Conservation (phyloP, 2,329 filamentous ascomycete species). For the Alternaria sp. region DNA sequence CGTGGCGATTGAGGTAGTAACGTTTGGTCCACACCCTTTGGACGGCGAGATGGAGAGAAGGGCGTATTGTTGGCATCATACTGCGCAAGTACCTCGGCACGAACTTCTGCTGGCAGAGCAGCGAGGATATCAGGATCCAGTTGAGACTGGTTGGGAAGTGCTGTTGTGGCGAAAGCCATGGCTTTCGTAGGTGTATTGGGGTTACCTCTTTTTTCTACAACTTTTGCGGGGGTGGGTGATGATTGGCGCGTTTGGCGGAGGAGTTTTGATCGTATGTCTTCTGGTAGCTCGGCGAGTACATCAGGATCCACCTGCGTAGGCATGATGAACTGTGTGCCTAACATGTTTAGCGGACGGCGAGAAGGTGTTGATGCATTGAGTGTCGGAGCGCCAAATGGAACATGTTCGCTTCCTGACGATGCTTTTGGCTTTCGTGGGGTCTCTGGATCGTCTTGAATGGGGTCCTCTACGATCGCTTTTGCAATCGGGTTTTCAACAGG, state of each 20-base stretch:
- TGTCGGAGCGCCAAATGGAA: slow-evolving; percentile 49
- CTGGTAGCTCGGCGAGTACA: slow-evolving; percentile 84
- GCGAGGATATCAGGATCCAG: slow-evolving; percentile 85
- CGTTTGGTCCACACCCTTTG: slow-evolving; percentile 49
- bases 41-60: slow-evolving; percentile 38
- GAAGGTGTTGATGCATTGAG: slow-evolving; percentile 58
- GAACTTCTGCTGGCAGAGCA: slow-evolving; percentile 84
- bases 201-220: neutral
- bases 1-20: slow-evolving; percentile 54
- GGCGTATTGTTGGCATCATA: slow-evolving; percentile 59
- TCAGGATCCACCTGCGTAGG: slow-evolving; percentile 81
- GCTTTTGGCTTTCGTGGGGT: slow-evolving; percentile 49
- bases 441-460: slow-evolving; percentile 57
- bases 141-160: slow-evolving; percentile 72
- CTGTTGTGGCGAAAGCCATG: slow-evolving; percentile 41
- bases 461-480: slow-evolving; percentile 45
- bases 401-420: slow-evolving; percentile 36
- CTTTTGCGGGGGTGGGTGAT: slow-evolving; percentile 36
- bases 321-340: slow-evolving; percentile 91
- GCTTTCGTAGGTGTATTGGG: slow-evolving; percentile 28
- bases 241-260: slow-evolving; percentile 52
- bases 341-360: slow-evolving; percentile 76
- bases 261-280: slow-evolving; percentile 80
- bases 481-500: slow-evolving; percentile 18
- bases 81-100: slow-evolving; percentile 79